Conservation (phyloP, 78 protist species). For the Dictyostelium citrinum region DNA sequence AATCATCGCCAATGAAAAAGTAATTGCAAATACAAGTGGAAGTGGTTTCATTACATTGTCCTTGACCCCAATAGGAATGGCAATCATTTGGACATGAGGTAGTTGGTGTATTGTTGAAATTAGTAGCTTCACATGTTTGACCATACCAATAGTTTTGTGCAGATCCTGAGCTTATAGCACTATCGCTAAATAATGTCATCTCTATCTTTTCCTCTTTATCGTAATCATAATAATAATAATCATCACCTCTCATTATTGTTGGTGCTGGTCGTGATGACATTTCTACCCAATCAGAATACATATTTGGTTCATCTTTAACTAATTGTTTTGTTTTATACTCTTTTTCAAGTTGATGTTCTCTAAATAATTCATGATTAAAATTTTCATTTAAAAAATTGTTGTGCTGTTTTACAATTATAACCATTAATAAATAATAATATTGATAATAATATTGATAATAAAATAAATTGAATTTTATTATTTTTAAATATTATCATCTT, state of each 20-base stretch:
- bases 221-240: background rate
- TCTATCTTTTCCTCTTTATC: background rate
- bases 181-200: background rate
- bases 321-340: background rate
- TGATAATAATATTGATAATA: background rate
- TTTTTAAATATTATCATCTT: background rate
- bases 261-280: background rate
- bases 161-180: background rate
- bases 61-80: slow-evolving; percentile 48
- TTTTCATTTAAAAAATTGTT: background rate
- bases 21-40: background rate
- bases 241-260: background rate
- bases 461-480: background rate
- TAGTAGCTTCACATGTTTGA: slow-evolving; percentile 14
- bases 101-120: background rate
- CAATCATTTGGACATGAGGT: slow-evolving; percentile 13
- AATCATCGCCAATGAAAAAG: slow-evolving; percentile 23
- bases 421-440: background rate
- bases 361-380: background rate
- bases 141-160: background rate
- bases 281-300: background rate
- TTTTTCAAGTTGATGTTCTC: background rate
- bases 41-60: background rate
- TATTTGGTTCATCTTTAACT: background rate
- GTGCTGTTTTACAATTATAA: background rate